Percentiles rank a stretch among this genome's conserved stretches.
Evolutionary conservation across 306 rosid species (phyloP).

Genomic region (Styphnolobium japonicum): DNA sequence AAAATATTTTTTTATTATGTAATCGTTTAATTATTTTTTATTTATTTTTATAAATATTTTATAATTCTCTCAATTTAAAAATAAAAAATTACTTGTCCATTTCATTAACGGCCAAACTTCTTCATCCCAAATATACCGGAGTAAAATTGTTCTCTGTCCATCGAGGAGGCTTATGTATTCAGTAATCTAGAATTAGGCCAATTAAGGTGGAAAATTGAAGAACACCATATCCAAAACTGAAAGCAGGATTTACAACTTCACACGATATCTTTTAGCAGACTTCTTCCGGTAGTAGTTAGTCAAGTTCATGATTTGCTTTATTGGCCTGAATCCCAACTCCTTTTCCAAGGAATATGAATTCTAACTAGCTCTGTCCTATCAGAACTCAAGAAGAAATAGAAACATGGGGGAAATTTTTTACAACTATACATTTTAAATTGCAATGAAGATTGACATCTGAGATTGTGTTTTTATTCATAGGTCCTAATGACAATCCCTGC

Average conservation of each 20-base stretch:
- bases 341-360: neutral
- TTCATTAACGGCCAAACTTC: too few species aligned
- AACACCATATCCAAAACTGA: neutral
- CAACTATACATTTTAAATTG: constrained; percentile 23
- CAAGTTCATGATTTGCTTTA: constrained; percentile 11
- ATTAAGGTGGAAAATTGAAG: neutral
- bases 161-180: too few species aligned
- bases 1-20: too few species aligned
- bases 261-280: neutral
- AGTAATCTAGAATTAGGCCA: too few species aligned
- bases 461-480: constrained; percentile 2
- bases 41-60: too few species aligned
- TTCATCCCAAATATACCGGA: too few species aligned
- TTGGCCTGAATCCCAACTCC: neutral
- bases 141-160: too few species aligned
- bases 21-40: too few species aligned
- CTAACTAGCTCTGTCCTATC: neutral
- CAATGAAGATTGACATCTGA: neutral
- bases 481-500: neutral
- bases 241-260: neutral
- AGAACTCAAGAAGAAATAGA: constrained; percentile 6
- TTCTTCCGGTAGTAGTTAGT: neutral
- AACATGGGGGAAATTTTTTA: constrained; percentile 4
- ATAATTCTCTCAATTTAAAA: too few species aligned
- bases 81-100: too few species aligned